A percentile compares a stretch with the other conserved stretches of the same genome.
Evolutionary conservation across 2,329 filamentous ascomycete genomes (phyloP).

Genomic region (Botrytis aclada): DNA sequence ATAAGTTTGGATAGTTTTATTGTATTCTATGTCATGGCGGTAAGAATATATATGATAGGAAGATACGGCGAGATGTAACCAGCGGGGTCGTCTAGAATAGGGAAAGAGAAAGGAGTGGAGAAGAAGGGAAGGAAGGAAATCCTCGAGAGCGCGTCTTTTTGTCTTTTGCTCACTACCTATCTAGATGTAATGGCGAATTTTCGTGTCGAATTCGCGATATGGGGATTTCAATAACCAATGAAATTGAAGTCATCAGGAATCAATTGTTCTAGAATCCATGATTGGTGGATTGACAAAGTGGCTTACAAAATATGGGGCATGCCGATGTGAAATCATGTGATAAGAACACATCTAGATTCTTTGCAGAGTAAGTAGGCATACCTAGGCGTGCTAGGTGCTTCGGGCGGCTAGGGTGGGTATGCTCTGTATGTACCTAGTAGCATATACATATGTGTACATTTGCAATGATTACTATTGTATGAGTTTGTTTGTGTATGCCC

Average conservation of each 20-base stretch:
- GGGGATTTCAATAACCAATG: background rate
- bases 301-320: background rate
- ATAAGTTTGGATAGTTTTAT: slow-evolving; percentile 7
- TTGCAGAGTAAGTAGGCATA: background rate
- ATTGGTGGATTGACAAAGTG: background rate
- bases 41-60: slow-evolving; percentile 1
- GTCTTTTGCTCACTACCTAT: background rate
- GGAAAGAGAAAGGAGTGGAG: background rate
- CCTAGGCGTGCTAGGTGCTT: background rate
- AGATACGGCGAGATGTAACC: background rate
- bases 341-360: background rate
- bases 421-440: background rate
- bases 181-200: slow-evolving; percentile 2
- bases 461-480: background rate
- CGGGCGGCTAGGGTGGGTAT: background rate
- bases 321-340: too few relatives aligned
- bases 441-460: background rate
- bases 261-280: background rate
- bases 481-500: background rate
- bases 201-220: background rate
- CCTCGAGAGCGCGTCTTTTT: background rate
- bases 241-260: background rate
- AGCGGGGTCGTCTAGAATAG: background rate
- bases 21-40: slow-evolving; percentile 6
- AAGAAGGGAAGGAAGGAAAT: background rate